Base-by-base conservation (phyloP, 2,329 filamentous ascomycete species). In the Fusarium foetens region DNA sequence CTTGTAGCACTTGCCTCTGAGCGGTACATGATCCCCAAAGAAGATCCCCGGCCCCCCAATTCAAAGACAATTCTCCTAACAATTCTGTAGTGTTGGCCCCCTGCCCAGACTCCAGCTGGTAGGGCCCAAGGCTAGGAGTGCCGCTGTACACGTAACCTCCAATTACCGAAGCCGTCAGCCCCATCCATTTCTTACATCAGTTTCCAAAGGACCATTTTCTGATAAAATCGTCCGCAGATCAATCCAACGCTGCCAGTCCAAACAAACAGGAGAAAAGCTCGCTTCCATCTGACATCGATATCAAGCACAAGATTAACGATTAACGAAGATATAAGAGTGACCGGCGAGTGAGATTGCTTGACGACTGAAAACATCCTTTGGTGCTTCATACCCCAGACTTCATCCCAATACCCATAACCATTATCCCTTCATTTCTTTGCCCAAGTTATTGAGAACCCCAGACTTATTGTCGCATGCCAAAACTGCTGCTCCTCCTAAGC, bases 111-210 rank as follows among this genome's bases (percentile, higher is more conserved):
- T 36, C 38, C 29, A 49, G 48, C 52, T 46, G 14, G 39, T 45
- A 57, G 45, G 33, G 21, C 49, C 21, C 33, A 31, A 27, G 25
- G 33, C 48, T 57, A 43, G 38, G 42, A 66, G 39, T 60, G 48
- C 39, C 54, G 54, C 42, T 58, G 71, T 73, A 64, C 71, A 73
- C 71, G 71, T 73, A 73, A 73, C 66, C 63, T 38, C 70, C 67
- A 73, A 63, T 73, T 73, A 71, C 58, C 57, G 64, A 63, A 27
- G 35, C 46, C 27, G 41, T 41, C 58, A 72, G 69, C 69, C 70
- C 69, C 70, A 64, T 72, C 43, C 27, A 57, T 57, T 66, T 59
- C 61, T 72, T 52, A 70, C 69, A 71, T 68, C 63, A 64, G 68
- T 72, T 61, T 49, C 51, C 46, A 38, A 64, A 66, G 46, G 35